Evolutionary conservation across 352 stramenopile species (phyloP).

Genomic region (Phytophthora boehmeriae): DNA sequence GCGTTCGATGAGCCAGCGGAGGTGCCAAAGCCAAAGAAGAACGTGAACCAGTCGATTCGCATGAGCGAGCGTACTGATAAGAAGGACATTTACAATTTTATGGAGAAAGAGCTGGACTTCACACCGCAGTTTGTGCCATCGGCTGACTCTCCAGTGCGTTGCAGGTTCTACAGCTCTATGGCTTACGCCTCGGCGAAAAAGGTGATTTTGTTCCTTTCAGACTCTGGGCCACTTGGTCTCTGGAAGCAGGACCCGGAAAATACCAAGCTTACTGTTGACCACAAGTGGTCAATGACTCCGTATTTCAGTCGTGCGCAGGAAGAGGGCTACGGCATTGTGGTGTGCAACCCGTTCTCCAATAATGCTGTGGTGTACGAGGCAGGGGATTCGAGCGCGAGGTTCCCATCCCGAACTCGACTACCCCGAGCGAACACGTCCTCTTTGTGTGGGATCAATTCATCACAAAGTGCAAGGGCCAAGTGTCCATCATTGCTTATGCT

Average conservation of each 20-base stretch:
- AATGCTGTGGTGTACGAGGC: conserved; percentile 90
- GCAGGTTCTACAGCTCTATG: conserved; percentile 89
- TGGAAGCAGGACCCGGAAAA: conserved; percentile 83
- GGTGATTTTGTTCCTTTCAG: conserved; percentile 84
- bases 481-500: conserved; percentile 86
- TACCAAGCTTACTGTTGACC: conserved; percentile 59
- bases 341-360: conserved; percentile 90
- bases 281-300: conserved; percentile 89
- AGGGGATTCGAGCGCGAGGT: conserved; percentile 87
- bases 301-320: conserved; percentile 87
- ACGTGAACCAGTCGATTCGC: conserved; percentile 39
- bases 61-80: conserved; percentile 62
- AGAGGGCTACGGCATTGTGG: conserved; percentile 85
- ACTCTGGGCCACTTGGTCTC: conserved; percentile 84
- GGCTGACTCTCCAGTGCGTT: conserved; percentile 85
- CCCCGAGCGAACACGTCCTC: conserved; percentile 84
- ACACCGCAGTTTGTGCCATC: conserved; percentile 87
- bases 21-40: conserved; percentile 39
- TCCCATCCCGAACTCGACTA: conserved; percentile 83
- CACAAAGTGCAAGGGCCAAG: conserved; percentile 81
- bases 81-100: conserved; percentile 88
- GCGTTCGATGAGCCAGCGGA: conserved; percentile 66
- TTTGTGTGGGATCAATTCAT: conserved; percentile 90
- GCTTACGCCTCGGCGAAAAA: conserved; percentile 88
- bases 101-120: conserved; percentile 87